Base-by-base conservation (phyloP, 768 basidiomycete genomes). In the Lentinula lateritia region DNA sequence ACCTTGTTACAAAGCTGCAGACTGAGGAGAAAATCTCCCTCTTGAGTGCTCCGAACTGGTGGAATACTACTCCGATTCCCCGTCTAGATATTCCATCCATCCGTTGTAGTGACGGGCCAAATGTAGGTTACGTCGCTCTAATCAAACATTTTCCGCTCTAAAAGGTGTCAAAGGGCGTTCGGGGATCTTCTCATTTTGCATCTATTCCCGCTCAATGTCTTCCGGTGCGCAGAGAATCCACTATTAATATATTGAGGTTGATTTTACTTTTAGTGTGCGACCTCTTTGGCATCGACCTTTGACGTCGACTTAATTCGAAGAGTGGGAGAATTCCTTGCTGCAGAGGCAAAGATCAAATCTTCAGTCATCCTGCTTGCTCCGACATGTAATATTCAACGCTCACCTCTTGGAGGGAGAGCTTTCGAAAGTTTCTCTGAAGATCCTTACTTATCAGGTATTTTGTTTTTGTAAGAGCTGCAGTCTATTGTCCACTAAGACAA, bases 361-460 rank as follows among this genome's bases (percentile, higher is more conserved):
- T 82, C 84, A 1, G 81, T 84, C 41, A 75, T 88, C 39, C 74
- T 90, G 13, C 78, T 90, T 34, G 88, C 86, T 2, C 89, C 88
- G 8, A 91, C 89, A 0, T 87, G 87, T 73, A 91, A 90, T 69
- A 90, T 89, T 43, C 87, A 86, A 68, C 80, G 89, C 41, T 81
- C 80, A 7, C 84, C 84, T 15, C 72, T 86, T 3, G 85, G 83
- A 15, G 84, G 85, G 6, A 74, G 84, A 41, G 76, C 82, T 1
- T 91, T 90, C 67, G 89, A 90, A 70, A 87, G 85, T 1, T 89
- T 90, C 73, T 88, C 90, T 0, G 89, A 92, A 67, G 90, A 93
- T 64, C 90, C 91, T 0, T 73, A 81, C 62, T 73, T 88, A 9
- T 88, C 85, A 36, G 88, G 84, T 81, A 67, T 46, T 13, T 15